These are phyloP conservation scores for Lolium perenne DNA, from an alignment of 176 grass and related monocot genomes.

Conservation along the genomic window DNA sequence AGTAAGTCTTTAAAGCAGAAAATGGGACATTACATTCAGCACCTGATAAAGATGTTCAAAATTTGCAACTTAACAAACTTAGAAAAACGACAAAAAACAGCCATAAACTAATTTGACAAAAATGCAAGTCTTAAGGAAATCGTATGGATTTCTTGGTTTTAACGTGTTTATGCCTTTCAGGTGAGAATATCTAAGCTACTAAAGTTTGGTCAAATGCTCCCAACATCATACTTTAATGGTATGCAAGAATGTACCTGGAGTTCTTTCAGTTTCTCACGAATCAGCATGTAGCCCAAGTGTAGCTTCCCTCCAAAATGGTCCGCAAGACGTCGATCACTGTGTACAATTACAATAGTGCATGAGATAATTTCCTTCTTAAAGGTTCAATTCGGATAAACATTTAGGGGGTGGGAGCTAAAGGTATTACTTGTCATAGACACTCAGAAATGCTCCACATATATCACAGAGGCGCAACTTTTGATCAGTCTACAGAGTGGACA, in stretches of 20 bases:
- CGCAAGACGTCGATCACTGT: conserved; percentile 93
- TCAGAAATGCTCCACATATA: conserved; percentile 99
- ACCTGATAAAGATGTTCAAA: conserved; percentile 62
- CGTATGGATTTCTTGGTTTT: neutral
- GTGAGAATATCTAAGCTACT: conserved; percentile 21
- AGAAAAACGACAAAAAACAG: conserved; percentile 30
- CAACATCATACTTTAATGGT: conserved; percentile 15
- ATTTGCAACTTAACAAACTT: conserved; percentile 58
- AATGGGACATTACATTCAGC: conserved; percentile 68
- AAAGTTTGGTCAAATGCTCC: conserved; percentile 29
- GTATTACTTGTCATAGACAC: conserved; percentile 81
- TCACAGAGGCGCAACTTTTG: conserved; percentile 97
- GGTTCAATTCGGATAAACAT: neutral
- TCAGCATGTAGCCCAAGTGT: conserved; percentile 94
- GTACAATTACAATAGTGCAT: conserved; percentile 11
- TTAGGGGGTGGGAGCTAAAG: neutral
- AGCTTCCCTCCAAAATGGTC: conserved; percentile 99
- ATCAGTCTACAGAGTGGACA: conserved; percentile 75
- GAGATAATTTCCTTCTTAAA: conserved; percentile 24
- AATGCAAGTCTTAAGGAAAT: conserved; percentile 20
- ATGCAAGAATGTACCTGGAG: conserved; percentile 65
- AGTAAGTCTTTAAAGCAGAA: conserved; percentile 75
- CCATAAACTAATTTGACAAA: conserved; percentile 30
- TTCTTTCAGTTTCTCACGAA: conserved; percentile 91
- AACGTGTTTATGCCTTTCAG: conserved; percentile 25